phyloP scores from a whole-genome alignment of 2,329 filamentous ascomycete genomes.

The Sarocladium kiliense region DNA sequence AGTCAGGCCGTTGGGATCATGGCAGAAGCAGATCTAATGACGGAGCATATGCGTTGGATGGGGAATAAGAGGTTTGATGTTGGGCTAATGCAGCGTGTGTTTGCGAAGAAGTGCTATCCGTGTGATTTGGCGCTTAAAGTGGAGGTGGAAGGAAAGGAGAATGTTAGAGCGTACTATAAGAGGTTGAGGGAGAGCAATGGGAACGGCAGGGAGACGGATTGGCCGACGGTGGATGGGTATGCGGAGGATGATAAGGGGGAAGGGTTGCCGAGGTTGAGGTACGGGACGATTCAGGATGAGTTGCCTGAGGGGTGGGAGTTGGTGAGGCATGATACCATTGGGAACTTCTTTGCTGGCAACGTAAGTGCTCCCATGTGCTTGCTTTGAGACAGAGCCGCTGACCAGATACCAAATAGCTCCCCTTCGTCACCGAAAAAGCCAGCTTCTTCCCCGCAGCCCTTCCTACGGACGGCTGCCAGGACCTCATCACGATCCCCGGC shows the following conservation, averaged over 20 bases:
- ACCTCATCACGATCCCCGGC: slow-evolving; percentile 76
- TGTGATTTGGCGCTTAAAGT: slow-evolving; percentile 85
- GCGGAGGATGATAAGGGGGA: slow-evolving; percentile 25
- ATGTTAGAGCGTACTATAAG: slow-evolving; percentile 69
- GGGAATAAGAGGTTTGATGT: slow-evolving; percentile 78
- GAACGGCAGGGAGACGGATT: slow-evolving; percentile 2
- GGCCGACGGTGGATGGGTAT: slow-evolving; percentile 2
- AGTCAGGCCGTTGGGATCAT: slow-evolving; percentile 87
- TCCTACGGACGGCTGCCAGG: slow-evolving; percentile 79
- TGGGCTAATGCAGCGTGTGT: slow-evolving; percentile 72
- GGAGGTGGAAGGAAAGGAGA: slow-evolving; percentile 69
- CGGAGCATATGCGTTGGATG: slow-evolving; percentile 92
- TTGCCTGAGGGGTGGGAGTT: slow-evolving; percentile 74
- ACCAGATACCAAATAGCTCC: slow-evolving; percentile 52
- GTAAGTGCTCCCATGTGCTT: slow-evolving; percentile 36
- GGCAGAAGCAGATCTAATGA: slow-evolving; percentile 84
- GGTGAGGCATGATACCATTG: slow-evolving; percentile 69
- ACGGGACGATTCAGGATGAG: slow-evolving; percentile 73
- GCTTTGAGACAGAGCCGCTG: not conserved
- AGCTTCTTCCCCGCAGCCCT: slow-evolving; percentile 85
- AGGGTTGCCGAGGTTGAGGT: slow-evolving; percentile 68
- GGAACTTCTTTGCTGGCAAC: slow-evolving; percentile 92
- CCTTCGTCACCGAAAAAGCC: slow-evolving; percentile 79
- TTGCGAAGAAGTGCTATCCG: slow-evolving; percentile 75
- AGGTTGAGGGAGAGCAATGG: slow-evolving; percentile 23